Evolutionary conservation across 225 moss, liverwort and hornwort genomes (phyloP).

Genomic region (Physcomitrium patens): DNA sequence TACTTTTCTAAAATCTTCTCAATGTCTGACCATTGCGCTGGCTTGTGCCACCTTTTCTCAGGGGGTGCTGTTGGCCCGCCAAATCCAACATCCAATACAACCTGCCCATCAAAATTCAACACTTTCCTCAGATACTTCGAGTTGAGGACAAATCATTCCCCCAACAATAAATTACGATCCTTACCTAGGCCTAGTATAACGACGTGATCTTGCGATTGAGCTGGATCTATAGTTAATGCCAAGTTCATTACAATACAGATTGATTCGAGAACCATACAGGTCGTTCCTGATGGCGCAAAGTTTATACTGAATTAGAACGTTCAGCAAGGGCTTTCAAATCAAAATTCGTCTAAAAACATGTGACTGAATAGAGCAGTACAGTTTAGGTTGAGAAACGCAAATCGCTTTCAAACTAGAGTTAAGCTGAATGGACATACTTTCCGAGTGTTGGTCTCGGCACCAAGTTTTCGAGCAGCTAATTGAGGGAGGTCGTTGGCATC

Average conservation of each 20-base stretch:
- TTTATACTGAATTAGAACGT: too few species aligned
- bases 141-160: too few species aligned
- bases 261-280: too few species aligned
- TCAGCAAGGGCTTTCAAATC: too few species aligned
- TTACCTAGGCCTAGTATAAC: too few species aligned
- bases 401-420: not conserved
- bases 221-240: too few species aligned
- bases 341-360: not conserved
- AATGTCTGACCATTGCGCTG: constrained; percentile 61
- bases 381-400: not conserved
- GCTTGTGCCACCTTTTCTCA: constrained; percentile 52
- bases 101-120: constrained; percentile 11
- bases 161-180: too few species aligned
- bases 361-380: not conserved
- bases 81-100: constrained; percentile 44
- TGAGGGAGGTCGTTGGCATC: constrained; percentile 28
- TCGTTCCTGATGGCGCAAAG: too few species aligned
- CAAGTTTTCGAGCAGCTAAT: constrained; percentile 29
- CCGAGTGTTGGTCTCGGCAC: constrained; percentile 23
- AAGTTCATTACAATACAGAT: too few species aligned
- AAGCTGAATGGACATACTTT: constrained; percentile 3
- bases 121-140: not conserved
- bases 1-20: constrained; percentile 53
- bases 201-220: too few species aligned
- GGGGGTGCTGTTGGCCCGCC: constrained; percentile 54